Evolutionary conservation across 2,329 filamentous ascomycete species (phyloP), one percentile per base, ranked within the genome.

Genomic region (Ceratocystis albifundus): DNA sequence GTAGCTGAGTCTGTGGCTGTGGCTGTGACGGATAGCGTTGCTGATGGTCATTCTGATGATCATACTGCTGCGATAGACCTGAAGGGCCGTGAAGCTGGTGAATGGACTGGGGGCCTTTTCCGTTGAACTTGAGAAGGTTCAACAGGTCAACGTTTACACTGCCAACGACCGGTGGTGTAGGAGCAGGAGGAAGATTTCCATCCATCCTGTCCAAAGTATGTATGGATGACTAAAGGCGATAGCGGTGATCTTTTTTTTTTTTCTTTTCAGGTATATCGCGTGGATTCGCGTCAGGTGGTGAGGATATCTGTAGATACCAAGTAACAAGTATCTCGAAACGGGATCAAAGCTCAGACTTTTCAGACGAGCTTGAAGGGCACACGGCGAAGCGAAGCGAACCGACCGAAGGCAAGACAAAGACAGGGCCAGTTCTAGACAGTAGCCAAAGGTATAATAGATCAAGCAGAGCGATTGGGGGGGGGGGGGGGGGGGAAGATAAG

Each of bases 61-160:
- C 68, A 68, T 75, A 74, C 28, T 71, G 73, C 70, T 76, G 75
- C 66, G 69, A 69, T 44, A 65, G 62, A 61, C 65, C 48, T 6
- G 67, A 68, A 4, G 67, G 65, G 48, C 67, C 67, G 36, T 66
- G 67, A 12, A 68, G 36, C 69, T 76, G 76, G 20, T 71, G 68
- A 61, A 72, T 71, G 65, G 70, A 70, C 65, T 70, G 71, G 59
- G 69, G 68, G 41, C 72, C 70, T 62, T 75, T 74, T 59, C 77
- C 30, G 69, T 79, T 83, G 71, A 84, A 85, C 77, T 86, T 86
- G 73, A 86, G 79, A 66, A 86, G 76, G 70, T 82, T 85, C 72
- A 86, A 75, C 70, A 86, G 72, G 70, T 81, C 83, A 66, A 79
- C 76, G 69, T 66, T 69, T 28, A 66, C 68, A 32, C 71, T 74